Evolutionary conservation across 2,329 filamentous ascomycete species (phyloP), one percentile per base, ranked within the genome.

Genomic region (Hypoxylon sp.): DNA sequence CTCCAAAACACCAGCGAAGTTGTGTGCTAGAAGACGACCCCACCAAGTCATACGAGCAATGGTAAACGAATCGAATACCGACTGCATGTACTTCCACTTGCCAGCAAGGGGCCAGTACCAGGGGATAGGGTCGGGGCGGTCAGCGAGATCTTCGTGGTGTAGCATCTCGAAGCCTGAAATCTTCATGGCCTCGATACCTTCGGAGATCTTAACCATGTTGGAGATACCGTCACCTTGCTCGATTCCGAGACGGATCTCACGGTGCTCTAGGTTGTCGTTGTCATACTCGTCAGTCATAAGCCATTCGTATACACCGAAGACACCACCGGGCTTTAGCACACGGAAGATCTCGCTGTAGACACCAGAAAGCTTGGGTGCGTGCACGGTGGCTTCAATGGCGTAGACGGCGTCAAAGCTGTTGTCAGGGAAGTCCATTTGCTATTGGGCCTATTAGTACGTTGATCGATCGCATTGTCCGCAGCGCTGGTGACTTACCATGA

Each of bases 241-340:
- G 61, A 99, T 99, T 59, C 89, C 92, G 12, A 97, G 85, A 59
- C 94, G 90, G 68, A 97, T 94, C 70, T 90, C 84, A 62, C 91
- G 89, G 78, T 97, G 94, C 66, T 86, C 80, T 1, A 90, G 73
- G 79, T 97, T 91, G 54, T 88, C 80, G 70, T 96, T 93, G 76
- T 97, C 89, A 75, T 97, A 99, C 16, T 87, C 78, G 58, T 97
- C 92, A 5, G 92, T 97, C 94, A 99, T 97, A 68, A 97, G 80
- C 94, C 94, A 97, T 75, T 99, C 94, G 76, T 97, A 99, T 42
- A 97, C 93, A 69, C 93, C 94, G 66, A 97, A 99, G 41, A 91
- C 80, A 71, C 94, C 93, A 54, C 94, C 94, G 13, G 94, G 94
- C 82, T 97, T 99, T 59, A 99, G 81, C 15, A 97, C 92, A 36